Percentiles rank a stretch among this genome's conserved stretches.
Evolutionary conservation across 2,329 filamentous ascomycete genomes (phyloP).

Genomic region (Diplodia scrobiculata): DNA sequence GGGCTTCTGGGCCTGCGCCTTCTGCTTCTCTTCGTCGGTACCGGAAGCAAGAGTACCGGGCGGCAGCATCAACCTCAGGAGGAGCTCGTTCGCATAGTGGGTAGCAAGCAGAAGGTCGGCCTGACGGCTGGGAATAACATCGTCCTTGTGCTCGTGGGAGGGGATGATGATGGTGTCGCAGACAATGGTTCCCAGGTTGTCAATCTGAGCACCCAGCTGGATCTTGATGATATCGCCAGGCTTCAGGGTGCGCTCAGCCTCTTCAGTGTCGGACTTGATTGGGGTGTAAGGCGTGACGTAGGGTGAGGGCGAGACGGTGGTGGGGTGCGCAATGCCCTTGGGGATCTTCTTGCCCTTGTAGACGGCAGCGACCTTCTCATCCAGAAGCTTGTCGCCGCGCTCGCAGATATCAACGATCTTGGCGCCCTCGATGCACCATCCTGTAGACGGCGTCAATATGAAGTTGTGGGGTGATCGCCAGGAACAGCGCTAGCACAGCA

Average conservation of each 20-base stretch:
- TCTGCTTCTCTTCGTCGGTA: constrained; percentile 93
- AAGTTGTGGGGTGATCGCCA: constrained; percentile 27
- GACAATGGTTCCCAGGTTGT: constrained; percentile 94
- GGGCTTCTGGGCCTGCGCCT: constrained; percentile 76
- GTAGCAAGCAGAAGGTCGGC: constrained; percentile 90
- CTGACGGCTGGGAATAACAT: constrained; percentile 70
- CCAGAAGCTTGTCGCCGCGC: constrained; percentile 90
- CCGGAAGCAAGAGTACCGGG: constrained; percentile 81
- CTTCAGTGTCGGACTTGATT: constrained; percentile 78
- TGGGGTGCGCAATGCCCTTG: constrained; percentile 94
- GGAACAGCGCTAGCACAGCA: constrained; percentile 17
- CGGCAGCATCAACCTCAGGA: constrained; percentile 86
- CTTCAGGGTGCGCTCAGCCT: constrained; percentile 78
- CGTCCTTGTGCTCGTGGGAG: constrained; percentile 61
- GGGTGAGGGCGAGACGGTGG: constrained; percentile 89
- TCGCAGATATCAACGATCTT: constrained; percentile 95
- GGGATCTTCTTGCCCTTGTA: constrained; percentile 97
- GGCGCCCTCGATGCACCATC: constrained; percentile 75
- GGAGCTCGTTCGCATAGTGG: constrained; percentile 92
- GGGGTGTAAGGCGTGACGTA: constrained; percentile 98
- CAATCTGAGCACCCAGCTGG: constrained; percentile 97
- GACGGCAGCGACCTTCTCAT: constrained; percentile 91
- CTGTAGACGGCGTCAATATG: constrained; percentile 46
- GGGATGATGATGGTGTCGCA: constrained; percentile 85
- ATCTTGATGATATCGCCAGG: constrained; percentile 91